Evolutionary conservation across 306 rosid species (phyloP), one percentile per base, ranked within the genome.

Genomic region (Prunus mira): DNA sequence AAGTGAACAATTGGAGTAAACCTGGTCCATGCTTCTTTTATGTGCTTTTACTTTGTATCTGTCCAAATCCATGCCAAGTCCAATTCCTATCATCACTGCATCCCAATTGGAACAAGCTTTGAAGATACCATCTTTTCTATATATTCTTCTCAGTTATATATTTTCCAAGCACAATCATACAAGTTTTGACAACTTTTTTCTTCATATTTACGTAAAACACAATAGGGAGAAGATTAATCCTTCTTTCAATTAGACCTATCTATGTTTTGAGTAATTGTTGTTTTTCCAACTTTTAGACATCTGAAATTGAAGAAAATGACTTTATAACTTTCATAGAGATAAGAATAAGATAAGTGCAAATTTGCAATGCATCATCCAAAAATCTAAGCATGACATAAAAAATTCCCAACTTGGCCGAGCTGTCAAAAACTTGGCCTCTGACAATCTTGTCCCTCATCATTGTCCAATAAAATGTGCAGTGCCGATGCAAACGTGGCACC

Each of bases 391-490:
- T 3, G 52, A 24, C 41, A 28, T 71, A 46, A n/a, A 67, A 77
- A 54, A 67, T 60, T 6, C 54, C 67, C 22, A 72, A 75, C 52
- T 67, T 60, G 64, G 55, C 75, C 71, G 12, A 77, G 84, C 69
- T 80, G 81, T 80, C 80, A 28, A 56, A 38, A 27, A 34, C 55
- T 51, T 19, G 6, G 3, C 10, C 18, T 30, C 62, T 58, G 69
- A 69, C 69, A 55, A 65, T 70, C 56, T 65, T 74, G 74, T 73
- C 79, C 77, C 80, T 68, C 80, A 73, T 79, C 82, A 78, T 78
- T 78, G 82, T 15, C 51, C 70, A 71, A 56, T 38, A 79, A 60
- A 76, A 71, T 54, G 67, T 41, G 7, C 30, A 12, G 60, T 65
- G 20, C 64, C 72, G 51, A 19, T 74, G 73, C 78, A 22, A 25